A percentile compares a stretch with the other conserved stretches of the same genome.
These are phyloP conservation scores for Myriosclerotinia duriaeana DNA, from an alignment of 2,329 filamentous ascomycete species.

Conservation along the genomic window DNA sequence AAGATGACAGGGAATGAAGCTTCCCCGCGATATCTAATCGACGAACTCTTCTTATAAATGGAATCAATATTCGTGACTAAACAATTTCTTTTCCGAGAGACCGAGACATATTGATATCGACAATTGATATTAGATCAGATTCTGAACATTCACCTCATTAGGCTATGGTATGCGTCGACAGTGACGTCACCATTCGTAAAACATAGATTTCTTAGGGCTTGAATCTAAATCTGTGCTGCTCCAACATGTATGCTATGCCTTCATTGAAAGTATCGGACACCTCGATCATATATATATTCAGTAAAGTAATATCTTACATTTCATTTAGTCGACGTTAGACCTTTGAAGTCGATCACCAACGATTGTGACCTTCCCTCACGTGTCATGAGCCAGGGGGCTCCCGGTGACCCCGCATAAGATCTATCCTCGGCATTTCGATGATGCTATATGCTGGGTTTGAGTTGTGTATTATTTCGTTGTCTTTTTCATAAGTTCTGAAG, in stretches of 20 bases:
- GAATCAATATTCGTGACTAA: background rate
- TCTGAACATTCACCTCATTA: too few species aligned
- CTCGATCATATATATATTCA: background rate
- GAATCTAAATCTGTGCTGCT: background rate
- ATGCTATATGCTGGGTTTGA: background rate
- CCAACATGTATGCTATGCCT: background rate
- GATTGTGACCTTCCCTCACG: background rate
- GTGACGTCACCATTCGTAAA: background rate
- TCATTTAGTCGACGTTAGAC: too few species aligned
- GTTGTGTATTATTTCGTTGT: background rate
- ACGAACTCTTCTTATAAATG: background rate
- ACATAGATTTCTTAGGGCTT: background rate
- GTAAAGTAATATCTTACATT: too few species aligned
- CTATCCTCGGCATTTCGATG: constrained; percentile 7
- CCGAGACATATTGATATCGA: too few species aligned
- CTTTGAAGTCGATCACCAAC: background rate
- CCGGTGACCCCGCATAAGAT: constrained; percentile 7
- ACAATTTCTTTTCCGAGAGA: background rate
- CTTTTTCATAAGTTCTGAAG: background rate
- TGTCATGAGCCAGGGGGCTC: background rate
- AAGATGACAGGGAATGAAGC: background rate
- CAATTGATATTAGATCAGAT: background rate
- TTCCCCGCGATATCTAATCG: background rate
- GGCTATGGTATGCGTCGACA: too few species aligned
- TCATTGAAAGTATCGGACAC: background rate